Percentiles rank a stretch among this genome's conserved stretches.
Conservation (phyloP, 306 rosid species). For the Chamaecrista fasciculata region DNA sequence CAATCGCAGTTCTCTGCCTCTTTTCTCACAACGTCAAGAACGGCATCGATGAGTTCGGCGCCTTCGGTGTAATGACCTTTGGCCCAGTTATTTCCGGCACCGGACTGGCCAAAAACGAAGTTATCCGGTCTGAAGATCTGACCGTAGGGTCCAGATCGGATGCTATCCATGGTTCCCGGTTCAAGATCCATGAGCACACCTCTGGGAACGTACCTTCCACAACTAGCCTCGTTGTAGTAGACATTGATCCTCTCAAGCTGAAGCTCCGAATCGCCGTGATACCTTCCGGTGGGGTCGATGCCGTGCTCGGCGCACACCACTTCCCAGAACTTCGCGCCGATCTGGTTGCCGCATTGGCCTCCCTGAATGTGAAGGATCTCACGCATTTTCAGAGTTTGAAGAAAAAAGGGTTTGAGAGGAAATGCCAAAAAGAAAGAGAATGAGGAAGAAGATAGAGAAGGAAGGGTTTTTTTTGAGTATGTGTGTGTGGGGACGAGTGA, state of each 20-base stretch:
- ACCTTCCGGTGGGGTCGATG: slow-evolving; percentile 66
- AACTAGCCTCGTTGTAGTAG: slow-evolving; percentile 72
- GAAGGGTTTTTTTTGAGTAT: too few relatives aligned
- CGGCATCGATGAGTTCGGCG: slow-evolving; percentile 68
- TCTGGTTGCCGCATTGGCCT: slow-evolving; percentile 82
- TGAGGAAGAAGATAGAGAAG: neutral
- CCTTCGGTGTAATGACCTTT: slow-evolving; percentile 80
- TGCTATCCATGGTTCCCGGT: slow-evolving; percentile 80
- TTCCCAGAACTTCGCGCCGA: slow-evolving; percentile 65
- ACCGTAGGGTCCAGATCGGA: slow-evolving; percentile 66
- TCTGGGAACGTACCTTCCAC: slow-evolving; percentile 63
- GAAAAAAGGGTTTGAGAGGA: neutral
- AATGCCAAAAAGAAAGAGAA: neutral
- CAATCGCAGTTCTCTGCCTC: slow-evolving; percentile 83
- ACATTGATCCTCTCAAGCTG: slow-evolving; percentile 81
- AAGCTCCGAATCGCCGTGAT: slow-evolving; percentile 52
- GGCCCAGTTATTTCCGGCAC: slow-evolving; percentile 81
- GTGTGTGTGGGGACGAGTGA: neutral
- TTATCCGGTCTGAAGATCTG: slow-evolving; percentile 76
- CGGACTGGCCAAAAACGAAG: slow-evolving; percentile 75
- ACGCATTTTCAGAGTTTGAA: too few relatives aligned
- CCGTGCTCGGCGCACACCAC: slow-evolving; percentile 73
- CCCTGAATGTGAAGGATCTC: slow-evolving; percentile 80
- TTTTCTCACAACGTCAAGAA: slow-evolving; percentile 74
- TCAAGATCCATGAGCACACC: slow-evolving; percentile 85